Evolutionary conservation across 805 yeast species (phyloP), one percentile per base, ranked within the genome.

Genomic region (Grigorovia yakushimaensis): DNA sequence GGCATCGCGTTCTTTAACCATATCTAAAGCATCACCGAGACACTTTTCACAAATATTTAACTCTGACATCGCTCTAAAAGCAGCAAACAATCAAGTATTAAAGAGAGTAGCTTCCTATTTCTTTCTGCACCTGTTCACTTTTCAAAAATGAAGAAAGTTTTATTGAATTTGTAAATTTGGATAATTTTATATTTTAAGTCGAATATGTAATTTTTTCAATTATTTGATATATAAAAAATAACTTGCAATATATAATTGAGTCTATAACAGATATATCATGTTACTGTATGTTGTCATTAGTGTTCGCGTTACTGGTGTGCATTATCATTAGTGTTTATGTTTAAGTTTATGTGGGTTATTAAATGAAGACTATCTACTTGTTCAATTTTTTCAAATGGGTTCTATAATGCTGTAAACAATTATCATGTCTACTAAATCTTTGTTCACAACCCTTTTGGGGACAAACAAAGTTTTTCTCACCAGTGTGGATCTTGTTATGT

Each of bases 341-440:
- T n/a, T n/a, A n/a, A n/a, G n/a, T n/a, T n/a, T n/a, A n/a, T n/a
- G n/a, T n/a, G n/a, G n/a, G n/a, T n/a, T n/a, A n/a, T n/a, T n/a
- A n/a, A n/a, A n/a, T n/a, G n/a, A n/a, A n/a, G n/a, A n/a, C n/a
- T n/a, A n/a, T 18, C 23, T 41, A 24, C 5, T 37, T 33, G 54
- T 67, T 70, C 18, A 10, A 8, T 39, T 64, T 69, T 54, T 73
- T 77, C 47, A 78, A 72, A 62, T 88, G 96, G 1, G 95, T 88
- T 62, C 87, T 80, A 64, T 76, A 86, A 60, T 88, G 96, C 61
- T 88, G 96, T 81, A 86, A 84, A 64, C 96, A 88, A 63, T 88
- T 88, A 62, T 88, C 96, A 61, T 88, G 96, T 59, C 96, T 77
- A 44, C 95, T 88, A 59, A 88, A 88, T 43, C 88, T 70, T 15